Percentiles rank a stretch among this genome's conserved stretches.
Evolutionary conservation across 2,329 filamentous ascomycete species (phyloP).

Genomic region (Aspergillus vadensis): DNA sequence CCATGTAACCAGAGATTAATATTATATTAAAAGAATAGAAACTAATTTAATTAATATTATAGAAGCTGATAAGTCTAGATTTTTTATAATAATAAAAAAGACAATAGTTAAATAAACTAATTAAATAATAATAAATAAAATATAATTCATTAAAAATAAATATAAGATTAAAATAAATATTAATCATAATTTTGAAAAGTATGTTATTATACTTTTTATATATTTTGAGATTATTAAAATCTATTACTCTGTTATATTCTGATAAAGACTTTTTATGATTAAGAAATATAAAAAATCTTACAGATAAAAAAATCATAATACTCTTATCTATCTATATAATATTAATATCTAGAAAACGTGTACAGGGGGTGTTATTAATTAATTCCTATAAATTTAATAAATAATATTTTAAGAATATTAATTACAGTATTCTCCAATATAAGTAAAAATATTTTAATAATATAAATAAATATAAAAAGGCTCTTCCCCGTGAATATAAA

Average conservation of each 20-base stretch:
- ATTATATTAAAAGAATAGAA: not conserved
- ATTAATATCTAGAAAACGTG: not conserved
- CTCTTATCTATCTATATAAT: not conserved
- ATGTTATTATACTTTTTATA: not conserved
- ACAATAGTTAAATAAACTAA: not conserved
- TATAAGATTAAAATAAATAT: not conserved
- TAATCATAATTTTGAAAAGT: not conserved
- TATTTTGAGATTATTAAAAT: too few relatives aligned
- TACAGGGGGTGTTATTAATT: not conserved
- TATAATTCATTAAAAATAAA: not conserved
- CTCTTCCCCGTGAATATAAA: too few relatives aligned
- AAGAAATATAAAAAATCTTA: too few relatives aligned
- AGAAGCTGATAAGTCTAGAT: not conserved
- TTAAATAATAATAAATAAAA: not conserved
- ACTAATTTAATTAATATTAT: too few relatives aligned
- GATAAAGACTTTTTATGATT: too few relatives aligned
- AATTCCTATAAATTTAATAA: not conserved
- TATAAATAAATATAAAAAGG: not conserved
- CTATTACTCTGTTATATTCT: too few relatives aligned
- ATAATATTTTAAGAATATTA: too few relatives aligned
- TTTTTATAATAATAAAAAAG: not conserved
- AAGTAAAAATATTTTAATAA: too few relatives aligned
- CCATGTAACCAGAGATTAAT: too few relatives aligned
- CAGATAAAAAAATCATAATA: not conserved
- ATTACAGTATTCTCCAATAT: too few relatives aligned